Evolutionary conservation across 2,329 filamentous ascomycete genomes (phyloP), one percentile per base, ranked within the genome.

Genomic region (Phaeomoniella chlamydospora): DNA sequence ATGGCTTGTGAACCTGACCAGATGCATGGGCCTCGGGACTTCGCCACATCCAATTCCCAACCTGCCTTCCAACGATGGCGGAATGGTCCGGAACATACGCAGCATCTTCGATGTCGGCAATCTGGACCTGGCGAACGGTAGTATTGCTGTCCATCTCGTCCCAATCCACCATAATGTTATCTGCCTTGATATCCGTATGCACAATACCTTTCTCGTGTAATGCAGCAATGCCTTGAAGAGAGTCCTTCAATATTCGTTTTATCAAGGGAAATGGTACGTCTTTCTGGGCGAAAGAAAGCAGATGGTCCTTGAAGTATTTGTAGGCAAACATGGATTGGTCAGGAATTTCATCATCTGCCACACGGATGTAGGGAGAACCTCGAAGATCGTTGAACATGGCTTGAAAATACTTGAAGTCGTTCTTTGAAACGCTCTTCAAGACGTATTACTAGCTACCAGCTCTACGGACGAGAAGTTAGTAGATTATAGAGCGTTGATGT

Each of bases 261-360:
- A 52, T 56, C 15, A 53, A 43, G 15, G 46, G 29, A 31, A 59
- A 39, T 5, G 59, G 46, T 15, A 64, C 38, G 34, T 60, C 50
- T 44, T 57, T 58, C 43, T 59, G 57, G 36, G 49, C 56, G 39
- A 65, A 55, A 41, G 49, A 51, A 38, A 66, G 53, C n/a, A 65
- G 50, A 49, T 65, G 49, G 35, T 59, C 58, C 4, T 50, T 55
- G 41, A 63, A 49, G 47, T 64, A 64, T 39, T 58, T 55, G 37
- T 61, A 66, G 40, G 64, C 56, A 41, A 65, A 64, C 49, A 65
- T 61, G 17, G 55, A 58, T 41, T 59, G 49, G 14, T 61, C 56
- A 4, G 62, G 60, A 40, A 65, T 50, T 29, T 56, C 59, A 44
- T 67, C 62, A 29, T 55, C 47, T 13, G 56, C 38, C 3, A 55